A percentile compares a stretch with the other conserved stretches of the same genome.
phyloP scores from a whole-genome alignment of 2,329 filamentous ascomycete species.

The Coniochaeta sp. region DNA sequence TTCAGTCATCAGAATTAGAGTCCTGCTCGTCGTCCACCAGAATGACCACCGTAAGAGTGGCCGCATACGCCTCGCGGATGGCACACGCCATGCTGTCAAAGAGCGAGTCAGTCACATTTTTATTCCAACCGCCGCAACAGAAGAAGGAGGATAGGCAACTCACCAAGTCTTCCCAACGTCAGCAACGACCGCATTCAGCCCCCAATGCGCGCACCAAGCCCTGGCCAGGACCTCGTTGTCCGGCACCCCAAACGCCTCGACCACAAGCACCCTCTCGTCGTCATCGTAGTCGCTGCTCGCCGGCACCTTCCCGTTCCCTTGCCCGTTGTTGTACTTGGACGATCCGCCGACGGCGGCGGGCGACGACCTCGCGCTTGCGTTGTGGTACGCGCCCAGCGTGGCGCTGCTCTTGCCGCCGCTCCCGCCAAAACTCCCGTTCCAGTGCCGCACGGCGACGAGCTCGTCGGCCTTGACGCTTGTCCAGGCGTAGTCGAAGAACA shows the following conservation, averaged over 20 bases:
- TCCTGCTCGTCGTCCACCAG: constrained; percentile 47
- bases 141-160: constrained; percentile 18
- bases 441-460: constrained; percentile 58
- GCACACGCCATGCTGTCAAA: constrained; percentile 58
- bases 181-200: constrained; percentile 62
- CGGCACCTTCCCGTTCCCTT: constrained; percentile 4
- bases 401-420: neutral
- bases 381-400: neutral
- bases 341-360: constrained; percentile 1
- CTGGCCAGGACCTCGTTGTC: constrained; percentile 72
- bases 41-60: constrained; percentile 65
- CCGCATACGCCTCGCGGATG: constrained; percentile 68
- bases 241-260: constrained; percentile 64
- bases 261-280: constrained; percentile 59
- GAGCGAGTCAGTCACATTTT: neutral
- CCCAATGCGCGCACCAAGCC: constrained; percentile 73
- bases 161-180: constrained; percentile 62
- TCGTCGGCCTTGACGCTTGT: constrained; percentile 54
- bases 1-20: constrained; percentile 31
- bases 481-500: constrained; percentile 66
- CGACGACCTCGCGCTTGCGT: constrained; percentile 6
- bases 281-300: constrained; percentile 24
- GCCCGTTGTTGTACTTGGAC: neutral
- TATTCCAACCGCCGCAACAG: neutral
- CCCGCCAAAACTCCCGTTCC: constrained; percentile 32